Base-by-base conservation (phyloP, 225 moss, liverwort and hornwort genomes). In the Bryum argenteum region DNA sequence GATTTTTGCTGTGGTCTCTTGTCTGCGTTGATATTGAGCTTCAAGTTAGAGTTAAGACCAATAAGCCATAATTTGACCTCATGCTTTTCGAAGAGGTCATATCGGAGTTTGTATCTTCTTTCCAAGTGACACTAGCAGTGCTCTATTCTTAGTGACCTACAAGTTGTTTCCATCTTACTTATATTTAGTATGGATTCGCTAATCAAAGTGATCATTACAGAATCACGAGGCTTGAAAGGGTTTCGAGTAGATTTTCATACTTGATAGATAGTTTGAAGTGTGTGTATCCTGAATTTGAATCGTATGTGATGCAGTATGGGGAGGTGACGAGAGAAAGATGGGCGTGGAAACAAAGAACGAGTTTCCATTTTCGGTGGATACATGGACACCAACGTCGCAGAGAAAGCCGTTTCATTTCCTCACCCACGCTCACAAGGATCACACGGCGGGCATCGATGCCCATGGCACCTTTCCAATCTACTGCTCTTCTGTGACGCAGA, bases 361-460 rank as follows among this genome's bases (percentile, higher is more conserved):
- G 37, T 88, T 79, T 78, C 95, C 92, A 1, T 95, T 95, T 61
- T 80, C 92, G 21, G 95, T 95, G 78, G 92, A 95, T 70, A 89
- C 89, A 15, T 95, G 95, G 95, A 82, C 90, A 1, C 67, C 50
- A 20, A 44, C 54, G 47, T 84, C 95, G 3, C 80, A 64, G 60
- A 86, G 78, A 72, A 89, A 93, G 55, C 73, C 78, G 4, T 74
- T 78, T 44, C 92, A 89, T 70, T 95, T 95, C 33, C 72, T 95
- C 41, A 92, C 95, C 11, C 92, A 95, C 42, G 95, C 92, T 44
- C 92, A 95, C 73, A 88, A 89, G 45, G 95, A 95, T 76, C 95
- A 95, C 43, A 92, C 92, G 1, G 65, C 28, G 22, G 89, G 95
- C 21, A 88, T 95, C 17, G 85, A 83, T 48, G 74, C 67, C 3